Base-by-base conservation (phyloP, 768 basidiomycete genomes). In the Serendipita sp. region DNA sequence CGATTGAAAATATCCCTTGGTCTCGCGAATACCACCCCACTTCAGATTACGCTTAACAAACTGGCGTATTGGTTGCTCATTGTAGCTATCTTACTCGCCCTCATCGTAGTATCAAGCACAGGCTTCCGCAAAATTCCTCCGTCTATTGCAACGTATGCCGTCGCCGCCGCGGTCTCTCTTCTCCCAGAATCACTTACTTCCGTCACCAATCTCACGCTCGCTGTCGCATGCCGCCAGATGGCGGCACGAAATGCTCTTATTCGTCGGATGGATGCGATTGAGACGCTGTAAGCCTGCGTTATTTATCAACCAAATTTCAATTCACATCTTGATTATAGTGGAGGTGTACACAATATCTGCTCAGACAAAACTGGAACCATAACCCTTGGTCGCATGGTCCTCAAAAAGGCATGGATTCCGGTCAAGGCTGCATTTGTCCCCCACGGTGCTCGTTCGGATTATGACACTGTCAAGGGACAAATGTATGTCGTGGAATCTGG, bases 351-450 rank as follows among this genome's bases (percentile, higher is more conserved):
- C 64, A 69, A 78, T 58, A 70, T 79, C 63, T 85, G 84, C 70
- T 83, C 81, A 28, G 84, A 86, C 71, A 85, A 85, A 72, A 86
- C 84, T 0, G 84, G 84, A 30, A 86, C 84, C 8, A 65, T 75
- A 28, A 75, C 74, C 8, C 71, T 74, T 28, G 75, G 75, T n/a
- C 70, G 72, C 63, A 74, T 75, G 74, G 72, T 74, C n/a, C 71
- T 73, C 28, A 71, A 71, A 18, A 72, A 72, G 65, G 71, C 72
- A 44, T 75, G 74, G 74, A 36, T 60, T 30, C 56, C 56, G 10
- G 56, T 60, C 16, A 36, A 60, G 23, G 11, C 28, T 10, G 56
- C 56, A 23, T 60, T 60, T 36, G 56, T 60, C 28, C 30, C 28
- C 13, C 30, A 4, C 23, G 56, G 56, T 35, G 8, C 56, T 16